phyloP scores from a whole-genome alignment of 2,329 filamentous ascomycete genomes.

The Penicillium sp. region DNA sequence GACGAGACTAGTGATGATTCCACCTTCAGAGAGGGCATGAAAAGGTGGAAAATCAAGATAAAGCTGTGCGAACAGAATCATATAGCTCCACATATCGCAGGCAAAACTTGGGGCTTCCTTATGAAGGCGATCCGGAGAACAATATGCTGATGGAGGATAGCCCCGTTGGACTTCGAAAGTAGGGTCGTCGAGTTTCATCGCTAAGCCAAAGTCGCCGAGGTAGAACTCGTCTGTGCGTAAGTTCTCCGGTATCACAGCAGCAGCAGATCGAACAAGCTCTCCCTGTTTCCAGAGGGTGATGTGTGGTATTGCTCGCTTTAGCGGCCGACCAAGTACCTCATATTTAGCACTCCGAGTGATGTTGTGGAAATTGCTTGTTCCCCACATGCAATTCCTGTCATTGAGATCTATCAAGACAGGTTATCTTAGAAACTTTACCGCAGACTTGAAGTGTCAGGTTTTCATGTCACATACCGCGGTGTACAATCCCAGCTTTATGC shows the following conservation, averaged over 20 bases:
- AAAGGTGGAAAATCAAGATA: constrained; percentile 19
- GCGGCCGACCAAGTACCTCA: constrained; percentile 9
- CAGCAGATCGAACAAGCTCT: constrained; percentile 19
- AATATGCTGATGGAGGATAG: constrained; percentile 15
- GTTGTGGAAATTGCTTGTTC: constrained; percentile 18
- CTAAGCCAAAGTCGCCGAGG: constrained; percentile 26
- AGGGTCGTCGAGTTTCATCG: constrained; percentile 18
- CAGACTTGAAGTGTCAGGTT: too few species aligned
- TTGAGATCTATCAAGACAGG: constrained; percentile 20
- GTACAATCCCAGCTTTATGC: constrained; percentile 23
- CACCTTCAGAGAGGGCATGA: constrained; percentile 7
- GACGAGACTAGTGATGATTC: constrained; percentile 17
- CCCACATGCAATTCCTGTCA: constrained; percentile 27
- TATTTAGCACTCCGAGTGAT: constrained; percentile 18
- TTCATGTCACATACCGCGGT: constrained; percentile 23
- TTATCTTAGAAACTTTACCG: not conserved
- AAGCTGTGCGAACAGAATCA: constrained; percentile 23
- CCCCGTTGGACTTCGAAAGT: constrained; percentile 4
- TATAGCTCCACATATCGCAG: constrained; percentile 30
- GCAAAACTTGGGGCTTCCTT: constrained; percentile 18
- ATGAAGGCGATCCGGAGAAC: constrained; percentile 26
- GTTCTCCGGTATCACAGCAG: constrained; percentile 16
- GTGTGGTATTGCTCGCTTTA: constrained; percentile 21
- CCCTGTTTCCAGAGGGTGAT: constrained; percentile 19
- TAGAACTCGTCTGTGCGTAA: constrained; percentile 23